Percentiles rank a stretch among this genome's conserved stretches.
Evolutionary conservation across 2,329 filamentous ascomycete species (phyloP).

Genomic region (Shiraia sp.): DNA sequence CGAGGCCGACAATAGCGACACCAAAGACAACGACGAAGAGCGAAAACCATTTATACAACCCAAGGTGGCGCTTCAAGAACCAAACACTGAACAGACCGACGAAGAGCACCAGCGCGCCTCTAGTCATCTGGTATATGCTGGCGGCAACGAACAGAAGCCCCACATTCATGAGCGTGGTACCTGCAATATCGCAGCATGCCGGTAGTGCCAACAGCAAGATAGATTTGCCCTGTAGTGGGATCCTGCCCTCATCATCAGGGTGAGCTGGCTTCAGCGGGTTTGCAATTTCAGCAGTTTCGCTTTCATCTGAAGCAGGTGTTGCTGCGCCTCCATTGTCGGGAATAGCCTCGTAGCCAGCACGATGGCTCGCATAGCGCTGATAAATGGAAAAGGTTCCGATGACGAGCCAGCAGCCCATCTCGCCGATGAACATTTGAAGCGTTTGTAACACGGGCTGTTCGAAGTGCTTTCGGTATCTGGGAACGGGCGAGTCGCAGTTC

Average conservation of each 20-base stretch:
- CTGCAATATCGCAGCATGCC: slow-evolving; percentile 89
- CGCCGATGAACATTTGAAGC: slow-evolving; percentile 95
- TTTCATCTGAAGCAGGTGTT: slow-evolving; percentile 51
- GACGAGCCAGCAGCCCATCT: slow-evolving; percentile 95
- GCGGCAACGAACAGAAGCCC: slow-evolving; percentile 91
- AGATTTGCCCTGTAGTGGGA: slow-evolving; percentile 69
- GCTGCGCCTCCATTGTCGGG: slow-evolving; percentile 39
- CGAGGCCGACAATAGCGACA: slow-evolving; percentile 86
- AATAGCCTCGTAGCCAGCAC: slow-evolving; percentile 69
- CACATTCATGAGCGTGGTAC: slow-evolving; percentile 96
- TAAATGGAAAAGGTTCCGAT: slow-evolving; percentile 72
- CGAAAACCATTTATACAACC: slow-evolving; percentile 89
- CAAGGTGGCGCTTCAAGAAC: slow-evolving; percentile 79
- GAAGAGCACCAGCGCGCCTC: slow-evolving; percentile 91
- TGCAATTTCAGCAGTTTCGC: slow-evolving; percentile 49
- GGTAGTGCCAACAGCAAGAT: slow-evolving; percentile 79
- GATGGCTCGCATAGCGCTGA: slow-evolving; percentile 56
- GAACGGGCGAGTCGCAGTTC: slow-evolving; percentile 75
- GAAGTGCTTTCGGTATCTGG: slow-evolving; percentile 71
- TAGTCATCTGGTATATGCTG: slow-evolving; percentile 98
- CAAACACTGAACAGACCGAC: slow-evolving; percentile 93
- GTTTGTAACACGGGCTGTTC: slow-evolving; percentile 97
- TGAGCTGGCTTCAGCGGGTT: slow-evolving; percentile 55
- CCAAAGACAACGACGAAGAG: slow-evolving; percentile 85
- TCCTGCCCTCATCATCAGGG: slow-evolving; percentile 59